Percentiles rank a stretch among this genome's conserved stretches.
phyloP scores from a whole-genome alignment of 2,329 filamentous ascomycete genomes.

The Fusarium incarnatum region DNA sequence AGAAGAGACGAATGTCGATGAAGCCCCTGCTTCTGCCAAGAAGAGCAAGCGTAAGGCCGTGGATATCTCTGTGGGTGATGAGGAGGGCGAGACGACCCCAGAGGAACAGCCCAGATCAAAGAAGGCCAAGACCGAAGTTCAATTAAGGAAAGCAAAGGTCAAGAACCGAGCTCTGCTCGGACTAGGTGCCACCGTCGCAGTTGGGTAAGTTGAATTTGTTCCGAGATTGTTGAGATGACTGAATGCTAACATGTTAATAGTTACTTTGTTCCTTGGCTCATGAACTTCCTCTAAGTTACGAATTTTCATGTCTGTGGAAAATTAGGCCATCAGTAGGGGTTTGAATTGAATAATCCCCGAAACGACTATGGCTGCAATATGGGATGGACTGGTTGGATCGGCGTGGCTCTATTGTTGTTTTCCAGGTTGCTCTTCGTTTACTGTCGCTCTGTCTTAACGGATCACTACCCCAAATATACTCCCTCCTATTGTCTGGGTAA shows the following conservation, averaged over 20 bases:
- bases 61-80: conserved; percentile 74
- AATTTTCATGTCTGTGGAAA: conserved; percentile 41
- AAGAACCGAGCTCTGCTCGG: conserved; percentile 87
- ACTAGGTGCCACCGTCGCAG: conserved; percentile 84
- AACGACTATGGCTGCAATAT: conserved; percentile 41
- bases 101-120: conserved; percentile 70
- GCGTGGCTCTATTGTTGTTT: conserved; percentile 44
- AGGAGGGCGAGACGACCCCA: conserved; percentile 45
- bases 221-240: background rate
- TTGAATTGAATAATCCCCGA: conserved; percentile 19
- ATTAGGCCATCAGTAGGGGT: conserved; percentile 9
- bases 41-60: conserved; percentile 80
- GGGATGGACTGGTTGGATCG: conserved; percentile 45
- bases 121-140: conserved; percentile 82
- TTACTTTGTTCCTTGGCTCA: conserved; percentile 64
- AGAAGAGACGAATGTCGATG: conserved; percentile 51
- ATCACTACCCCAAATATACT: conserved; percentile 34
- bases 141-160: conserved; percentile 86
- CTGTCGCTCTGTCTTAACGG: conserved; percentile 33
- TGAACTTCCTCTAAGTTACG: conserved; percentile 60
- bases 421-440: conserved; percentile 32
- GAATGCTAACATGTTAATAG: conserved; percentile 45
- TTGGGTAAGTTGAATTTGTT: conserved; percentile 77
- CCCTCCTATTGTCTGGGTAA: conserved; percentile 21
- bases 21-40: conserved; percentile 56